Evolutionary conservation across 129 eudicot genomes (phyloP), one percentile per base, ranked within the genome.

Genomic region (Lactuca sativa): DNA sequence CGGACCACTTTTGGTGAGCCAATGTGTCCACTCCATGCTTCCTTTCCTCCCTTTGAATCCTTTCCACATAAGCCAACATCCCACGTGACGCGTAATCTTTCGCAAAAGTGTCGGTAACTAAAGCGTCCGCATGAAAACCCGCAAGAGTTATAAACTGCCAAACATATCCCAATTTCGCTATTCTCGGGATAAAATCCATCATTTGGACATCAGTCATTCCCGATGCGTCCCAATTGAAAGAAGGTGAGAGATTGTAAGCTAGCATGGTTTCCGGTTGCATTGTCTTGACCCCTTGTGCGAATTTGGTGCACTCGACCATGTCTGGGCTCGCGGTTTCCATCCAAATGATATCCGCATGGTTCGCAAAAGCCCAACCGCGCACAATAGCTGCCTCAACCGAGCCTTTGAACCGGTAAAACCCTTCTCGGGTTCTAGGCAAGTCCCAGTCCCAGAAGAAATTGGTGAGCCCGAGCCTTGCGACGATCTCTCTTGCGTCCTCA

Each of bases 1-100:
- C 99, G 4, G 99, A 93, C 99, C 99, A 93, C 59, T 93, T 93
- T 74, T 93, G 99, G 77, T 93, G 97, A 77, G 99, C 99, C 72
- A 93, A 64, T 9, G 99, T 90, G 69, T 89, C 99, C 64, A 90
- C 99, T 4, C 92, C 95, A 72, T 93, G 40, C 34, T 69, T 90
- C 69, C 99, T 75, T 55, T 93, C 97, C 74, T 93, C 97, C 53
- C 99, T 85, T 55, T 93, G 99, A 25, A 93, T 93, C 82, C 72
- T 85, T 80, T 93, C 99, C 15, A 93, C 99, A 74, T 93, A 93
- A 10, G 99, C 99, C 80, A 93, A 44, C 97, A 93, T 93, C 17
- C 99, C 99, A 61, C 97, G 69, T 47, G 21, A 38, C 3, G 97
- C 99, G 15, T 32, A 93, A 75, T 93, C 99, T 79, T 82, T 87